These are phyloP conservation scores for Arctostaphylos glauca DNA, from an alignment of 148 eudicot species.

Conservation along the genomic window DNA sequence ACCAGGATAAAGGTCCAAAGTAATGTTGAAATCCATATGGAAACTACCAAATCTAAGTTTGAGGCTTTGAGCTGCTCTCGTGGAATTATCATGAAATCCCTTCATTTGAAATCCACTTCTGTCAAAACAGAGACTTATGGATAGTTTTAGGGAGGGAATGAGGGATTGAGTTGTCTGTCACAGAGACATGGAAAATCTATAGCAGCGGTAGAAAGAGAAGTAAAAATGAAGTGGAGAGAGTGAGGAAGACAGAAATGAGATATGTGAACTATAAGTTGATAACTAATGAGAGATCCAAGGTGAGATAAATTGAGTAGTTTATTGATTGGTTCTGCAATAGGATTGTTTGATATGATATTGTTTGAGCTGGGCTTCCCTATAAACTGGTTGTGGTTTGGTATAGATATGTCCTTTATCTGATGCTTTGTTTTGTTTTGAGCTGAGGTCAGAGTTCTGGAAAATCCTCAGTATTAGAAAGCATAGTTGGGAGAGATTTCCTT, in stretches of 20 bases:
- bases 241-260: neutral
- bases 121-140: neutral
- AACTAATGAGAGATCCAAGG: neutral
- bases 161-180: neutral
- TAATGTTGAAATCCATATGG: neutral
- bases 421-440: conserved; percentile 18
- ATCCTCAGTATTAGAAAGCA: conserved; percentile 91
- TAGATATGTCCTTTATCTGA: neutral
- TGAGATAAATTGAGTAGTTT: conserved; percentile 5
- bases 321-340: neutral
- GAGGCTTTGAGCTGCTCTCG: neutral
- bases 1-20: neutral
- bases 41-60: neutral
- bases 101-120: neutral
- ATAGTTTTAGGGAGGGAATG: neutral
- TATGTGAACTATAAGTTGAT: neutral
- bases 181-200: neutral
- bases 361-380: neutral
- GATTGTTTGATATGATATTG: neutral
- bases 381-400: neutral
- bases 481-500: conserved; percentile 93
- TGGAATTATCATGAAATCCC: neutral
- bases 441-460: conserved; percentile 84
- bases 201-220: neutral
- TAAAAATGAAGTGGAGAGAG: neutral